Evolutionary conservation across 1,284 basidiomycete species (phyloP), one percentile per base, ranked within the genome.

Genomic region (Trametes hirsuta): DNA sequence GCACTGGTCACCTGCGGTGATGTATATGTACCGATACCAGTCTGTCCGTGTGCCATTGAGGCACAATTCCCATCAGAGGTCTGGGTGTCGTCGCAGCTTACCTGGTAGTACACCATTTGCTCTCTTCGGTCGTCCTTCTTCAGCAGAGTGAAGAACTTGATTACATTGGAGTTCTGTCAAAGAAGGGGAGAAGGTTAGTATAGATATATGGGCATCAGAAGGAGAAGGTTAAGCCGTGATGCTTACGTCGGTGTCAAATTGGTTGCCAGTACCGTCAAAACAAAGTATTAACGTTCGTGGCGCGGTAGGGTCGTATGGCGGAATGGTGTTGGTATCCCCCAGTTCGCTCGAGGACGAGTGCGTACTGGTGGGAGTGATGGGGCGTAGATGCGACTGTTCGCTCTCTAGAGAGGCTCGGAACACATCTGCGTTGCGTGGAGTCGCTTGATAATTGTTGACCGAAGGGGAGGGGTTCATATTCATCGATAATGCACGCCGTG

Each of bases 101-200:
- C 84, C 75, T 88, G 86, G 69, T 88, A 88, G 68, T 87, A 88
- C 11, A 84, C 83, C 73, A 85, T 75, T 67, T 87, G 85, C 66
- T 80, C 72, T 1, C 69, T 66, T 9, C 71, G 72, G 66, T 84
- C 79, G 35, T 81, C 79, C 68, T 85, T 86, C 67, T 80, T 80
- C 39, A 86, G 76, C 70, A 83, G 69, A 11, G 79, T 76, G 74
- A 84, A 84, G 58, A 89, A 74, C 64, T 85, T 77, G 25, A 86
- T 80, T 44, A 88, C 81, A 60, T 87, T 88, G 6, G 85, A 86
- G 72, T 87, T 87, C 74, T 76, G 30, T 80, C 41, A 48, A 42
- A 36, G 18, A 44, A 2, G 35, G 12, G 25, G 22, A 25, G 25
- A 47, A 34, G 6, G 40, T 30, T 40, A 18, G 44, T 41, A 25